These are phyloP conservation scores for Malania oleifera DNA, from an alignment of 164 flowering plant genomes.

Conservation along the genomic window DNA sequence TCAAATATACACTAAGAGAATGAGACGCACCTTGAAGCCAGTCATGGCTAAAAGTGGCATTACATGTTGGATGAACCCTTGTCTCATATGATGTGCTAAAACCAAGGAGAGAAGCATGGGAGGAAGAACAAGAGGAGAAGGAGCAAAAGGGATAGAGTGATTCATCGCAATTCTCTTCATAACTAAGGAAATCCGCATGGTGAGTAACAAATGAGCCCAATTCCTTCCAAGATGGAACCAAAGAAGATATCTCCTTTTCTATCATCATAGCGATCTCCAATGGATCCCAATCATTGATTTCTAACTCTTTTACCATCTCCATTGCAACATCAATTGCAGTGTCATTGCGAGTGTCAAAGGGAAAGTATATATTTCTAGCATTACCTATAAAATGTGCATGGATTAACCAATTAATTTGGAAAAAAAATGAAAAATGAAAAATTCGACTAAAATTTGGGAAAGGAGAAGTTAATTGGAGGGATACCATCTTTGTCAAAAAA, in stretches of 20 bases:
- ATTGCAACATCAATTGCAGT: conserved; percentile 73
- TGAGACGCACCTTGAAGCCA: conserved; percentile 47
- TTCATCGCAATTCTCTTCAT: conserved; percentile 24
- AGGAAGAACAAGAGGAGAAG: conserved; percentile 43
- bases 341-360: conserved; percentile 58
- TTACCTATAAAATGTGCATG: conserved; percentile 44
- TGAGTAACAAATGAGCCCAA: conserved; percentile 13
- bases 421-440: too few species aligned
- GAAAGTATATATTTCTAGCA: conserved; percentile 55
- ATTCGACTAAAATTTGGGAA: too few species aligned
- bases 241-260: conserved; percentile 52
- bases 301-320: conserved; percentile 87
- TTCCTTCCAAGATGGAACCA: conserved; percentile 52
- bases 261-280: conserved; percentile 69
- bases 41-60: conserved; percentile 11
- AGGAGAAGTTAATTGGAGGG: not conserved
- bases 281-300: conserved; percentile 63
- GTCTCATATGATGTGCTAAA: conserved; percentile 18
- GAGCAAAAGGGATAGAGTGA: conserved; percentile 38
- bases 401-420: too few species aligned
- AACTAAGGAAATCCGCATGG: conserved; percentile 36
- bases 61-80: conserved; percentile 11
- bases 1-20: not conserved
- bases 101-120: conserved; percentile 43
- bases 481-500: conserved; percentile 61